phyloP scores from a whole-genome alignment of 225 moss, liverwort and hornwort species.

The Rhytidiadelphus loreus region DNA sequence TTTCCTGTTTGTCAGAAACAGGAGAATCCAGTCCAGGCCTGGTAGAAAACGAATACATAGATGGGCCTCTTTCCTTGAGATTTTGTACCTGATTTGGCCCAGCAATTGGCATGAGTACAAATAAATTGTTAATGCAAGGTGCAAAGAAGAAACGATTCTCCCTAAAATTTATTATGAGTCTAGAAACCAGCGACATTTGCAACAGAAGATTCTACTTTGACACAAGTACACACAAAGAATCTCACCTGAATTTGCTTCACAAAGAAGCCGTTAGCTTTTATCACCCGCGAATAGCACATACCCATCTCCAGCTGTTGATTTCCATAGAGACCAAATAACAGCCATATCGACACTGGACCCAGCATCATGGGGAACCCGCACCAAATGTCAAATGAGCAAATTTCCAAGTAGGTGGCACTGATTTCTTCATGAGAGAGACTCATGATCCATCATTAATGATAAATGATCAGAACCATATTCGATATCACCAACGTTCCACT shows the following conservation, averaged over 20 bases:
- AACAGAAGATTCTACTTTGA: not conserved
- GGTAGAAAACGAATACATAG: slow-evolving; percentile 18
- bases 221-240: not conserved
- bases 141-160: not conserved
- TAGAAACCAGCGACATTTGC: not conserved
- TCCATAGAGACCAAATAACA: slow-evolving; percentile 37
- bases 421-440: not conserved
- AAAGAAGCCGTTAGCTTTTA: slow-evolving; percentile 20
- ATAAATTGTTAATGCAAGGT: not conserved
- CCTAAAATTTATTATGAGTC: not conserved
- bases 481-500: not conserved
- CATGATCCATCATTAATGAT: not conserved
- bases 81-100: slow-evolving; percentile 17
- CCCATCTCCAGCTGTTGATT: slow-evolving; percentile 45
- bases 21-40: slow-evolving; percentile 13
- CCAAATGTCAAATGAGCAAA: slow-evolving; percentile 5
- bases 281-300: slow-evolving; percentile 24
- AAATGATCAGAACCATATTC: not conserved
- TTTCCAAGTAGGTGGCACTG: not conserved
- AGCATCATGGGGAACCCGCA: slow-evolving; percentile 10
- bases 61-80: slow-evolving; percentile 18
- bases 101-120: not conserved
- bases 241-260: slow-evolving; percentile 37
- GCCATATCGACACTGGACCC: slow-evolving; percentile 38
- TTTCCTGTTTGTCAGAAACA: not conserved